phyloP scores from a whole-genome alignment of 306 rosid species.

The Delonix regia region DNA sequence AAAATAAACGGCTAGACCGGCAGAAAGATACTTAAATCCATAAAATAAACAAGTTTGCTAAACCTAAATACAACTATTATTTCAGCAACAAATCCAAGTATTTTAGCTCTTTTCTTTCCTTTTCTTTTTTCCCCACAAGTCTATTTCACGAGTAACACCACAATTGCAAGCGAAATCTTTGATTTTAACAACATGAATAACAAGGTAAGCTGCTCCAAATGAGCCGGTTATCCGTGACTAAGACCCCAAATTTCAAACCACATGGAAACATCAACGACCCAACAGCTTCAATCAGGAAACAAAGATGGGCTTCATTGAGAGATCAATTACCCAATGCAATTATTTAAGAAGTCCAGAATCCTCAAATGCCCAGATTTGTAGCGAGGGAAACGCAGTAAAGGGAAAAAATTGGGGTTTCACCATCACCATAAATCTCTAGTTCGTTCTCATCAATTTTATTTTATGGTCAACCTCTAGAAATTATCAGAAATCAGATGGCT shows the following conservation, averaged over 20 bases:
- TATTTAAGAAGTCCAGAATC: conserved; percentile 1
- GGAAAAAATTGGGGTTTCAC: neutral
- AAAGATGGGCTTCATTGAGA: neutral
- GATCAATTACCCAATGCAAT: neutral
- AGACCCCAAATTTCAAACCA: conserved; percentile 20
- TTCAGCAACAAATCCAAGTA: neutral
- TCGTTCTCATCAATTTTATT: neutral
- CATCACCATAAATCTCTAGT: neutral
- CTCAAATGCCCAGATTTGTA: conserved; percentile 4
- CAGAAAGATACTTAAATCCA: neutral
- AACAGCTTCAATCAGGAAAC: neutral
- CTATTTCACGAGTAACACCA: neutral
- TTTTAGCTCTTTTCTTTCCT: neutral
- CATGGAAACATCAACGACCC: neutral
- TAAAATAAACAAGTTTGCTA: neutral
- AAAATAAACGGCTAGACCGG: neutral
- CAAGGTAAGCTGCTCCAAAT: neutral
- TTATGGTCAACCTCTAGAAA: neutral
- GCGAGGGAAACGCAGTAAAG: neutral
- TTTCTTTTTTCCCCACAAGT: neutral
- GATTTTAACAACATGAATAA: neutral
- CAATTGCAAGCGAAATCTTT: neutral
- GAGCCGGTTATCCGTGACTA: neutral
- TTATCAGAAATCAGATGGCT: conserved; percentile 4
- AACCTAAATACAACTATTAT: neutral